phyloP scores from a whole-genome alignment of 208 protist genomes.

The Crithidia sp. region DNA sequence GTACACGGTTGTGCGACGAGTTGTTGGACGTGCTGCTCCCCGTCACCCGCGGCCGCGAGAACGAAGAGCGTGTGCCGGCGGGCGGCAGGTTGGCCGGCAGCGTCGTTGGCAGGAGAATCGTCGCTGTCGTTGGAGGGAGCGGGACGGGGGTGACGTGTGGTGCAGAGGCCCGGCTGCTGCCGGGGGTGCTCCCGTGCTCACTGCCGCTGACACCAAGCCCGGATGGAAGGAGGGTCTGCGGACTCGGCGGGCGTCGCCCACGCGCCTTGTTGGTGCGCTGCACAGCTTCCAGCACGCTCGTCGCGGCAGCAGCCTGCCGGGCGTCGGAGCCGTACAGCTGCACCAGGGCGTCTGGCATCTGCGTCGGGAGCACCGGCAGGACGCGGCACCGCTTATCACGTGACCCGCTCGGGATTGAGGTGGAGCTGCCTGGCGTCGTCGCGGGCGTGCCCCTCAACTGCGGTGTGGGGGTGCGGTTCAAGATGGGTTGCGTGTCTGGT shows the following conservation, averaged over 20 bases:
- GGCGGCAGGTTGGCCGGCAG: not conserved
- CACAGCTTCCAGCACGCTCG: constrained; percentile 14
- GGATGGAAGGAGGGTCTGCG: not conserved
- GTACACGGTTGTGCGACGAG: not conserved
- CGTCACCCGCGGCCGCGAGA: not conserved
- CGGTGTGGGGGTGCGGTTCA: not conserved
- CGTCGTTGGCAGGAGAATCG: constrained; percentile 1
- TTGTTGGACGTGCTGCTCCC: constrained; percentile 12
- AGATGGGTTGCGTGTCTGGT: not conserved
- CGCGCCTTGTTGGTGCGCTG: constrained; percentile 14
- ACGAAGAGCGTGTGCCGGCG: not conserved
- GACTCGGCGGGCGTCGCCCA: constrained; percentile 5
- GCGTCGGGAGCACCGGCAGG: constrained; percentile 14
- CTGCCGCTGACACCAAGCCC: not conserved
- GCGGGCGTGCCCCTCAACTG: not conserved
- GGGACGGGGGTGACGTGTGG: not conserved
- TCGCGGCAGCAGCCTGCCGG: constrained; percentile 7
- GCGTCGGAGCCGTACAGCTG: constrained; percentile 17
- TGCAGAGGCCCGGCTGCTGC: not conserved
- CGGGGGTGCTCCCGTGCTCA: not conserved
- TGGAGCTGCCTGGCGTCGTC: not conserved
- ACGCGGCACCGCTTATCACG: constrained; percentile 10
- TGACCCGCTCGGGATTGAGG: not conserved
- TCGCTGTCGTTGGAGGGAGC: not conserved
- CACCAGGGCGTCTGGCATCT: not conserved